Base-by-base conservation (phyloP, 2,329 filamentous ascomycete genomes). In the Pestalotiopsis sp. region DNA sequence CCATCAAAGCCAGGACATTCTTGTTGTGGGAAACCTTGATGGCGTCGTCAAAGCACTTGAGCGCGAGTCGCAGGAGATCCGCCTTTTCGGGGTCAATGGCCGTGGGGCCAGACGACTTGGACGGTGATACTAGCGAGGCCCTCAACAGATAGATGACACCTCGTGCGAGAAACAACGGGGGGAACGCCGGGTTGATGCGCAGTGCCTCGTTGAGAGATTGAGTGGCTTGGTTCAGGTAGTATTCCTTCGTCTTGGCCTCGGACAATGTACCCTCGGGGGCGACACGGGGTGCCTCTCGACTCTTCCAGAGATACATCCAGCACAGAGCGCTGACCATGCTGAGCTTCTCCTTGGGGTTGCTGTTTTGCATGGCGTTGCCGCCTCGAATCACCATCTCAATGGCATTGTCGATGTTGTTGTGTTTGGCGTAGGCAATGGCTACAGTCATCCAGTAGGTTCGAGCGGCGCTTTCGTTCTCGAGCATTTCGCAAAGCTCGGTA, bases 361-460 rank as follows among this genome's bases (percentile, higher is more conserved):
- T 90, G 68, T 86, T 87, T 75, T 94, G 90, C 74, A 90, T 86
- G 71, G 92, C 93, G 70, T 88, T 87, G 74, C 93, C 85, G 63
- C 93, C 94, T 75, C 93, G 92, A 64, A 91, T 89, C 73, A 92
- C 83, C 84, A 91, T 91, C 79, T 92, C 90, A 74, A 92, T 91
- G 69, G 90, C 89, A 82, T 96, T 93, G 78, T 98, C 95, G 71
- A 96, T 89, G 83, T 97, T 97, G 78, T 92, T 91, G 83, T 97
- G 94, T 83, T 98, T 99, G 56, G 96, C 95, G 78, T 99, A 99
- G 62, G 95, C 95, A 69, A 98, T 87, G 57, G 97, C 93, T 73
- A 98, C 96, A n/a, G 94, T 95, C 86, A 99, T 95, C 97, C 97
- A 99, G 74, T 97, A 97, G 66, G 91, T 93, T 76, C 95, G 94